These are phyloP conservation scores for Wickerhamiella infanticola DNA, from an alignment of 1,139 yeast genomes.

Conservation along the genomic window DNA sequence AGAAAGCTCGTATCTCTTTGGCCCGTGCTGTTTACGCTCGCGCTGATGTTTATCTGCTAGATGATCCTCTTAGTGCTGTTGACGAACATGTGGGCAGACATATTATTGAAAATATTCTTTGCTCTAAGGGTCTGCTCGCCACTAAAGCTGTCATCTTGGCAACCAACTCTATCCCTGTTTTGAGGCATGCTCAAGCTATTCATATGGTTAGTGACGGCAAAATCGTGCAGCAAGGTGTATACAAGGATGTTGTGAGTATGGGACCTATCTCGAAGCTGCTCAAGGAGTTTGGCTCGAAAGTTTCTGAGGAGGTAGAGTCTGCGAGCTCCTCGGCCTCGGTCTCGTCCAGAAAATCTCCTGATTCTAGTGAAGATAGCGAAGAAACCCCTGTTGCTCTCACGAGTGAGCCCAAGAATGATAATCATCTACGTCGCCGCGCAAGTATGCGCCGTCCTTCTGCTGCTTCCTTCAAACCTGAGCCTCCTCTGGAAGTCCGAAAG, in stretches of 20 bases:
- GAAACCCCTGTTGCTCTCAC: slow-evolving; percentile 4
- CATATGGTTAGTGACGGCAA: slow-evolving; percentile 63
- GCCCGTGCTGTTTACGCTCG: slow-evolving; percentile 94
- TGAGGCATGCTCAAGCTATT: slow-evolving; percentile 61
- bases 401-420: not conserved
- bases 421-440: slow-evolving; percentile 13
- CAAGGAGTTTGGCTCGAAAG: slow-evolving; percentile 50
- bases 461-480: slow-evolving; percentile 15
- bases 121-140: slow-evolving; percentile 63
- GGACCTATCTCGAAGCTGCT: slow-evolving; percentile 50
- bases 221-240: slow-evolving; percentile 64
- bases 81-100: slow-evolving; percentile 91
- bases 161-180: slow-evolving; percentile 76
- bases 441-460: slow-evolving; percentile 14
- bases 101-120: slow-evolving; percentile 61
- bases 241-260: slow-evolving; percentile 39
- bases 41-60: slow-evolving; percentile 80
- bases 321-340: too few relatives aligned
- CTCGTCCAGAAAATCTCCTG: too few relatives aligned
- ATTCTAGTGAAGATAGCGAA: not conserved
- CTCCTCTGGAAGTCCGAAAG: slow-evolving; percentile 22
- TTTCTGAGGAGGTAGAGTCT: not conserved
- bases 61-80: slow-evolving; percentile 89
- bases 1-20: slow-evolving; percentile 81
- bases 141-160: slow-evolving; percentile 70